Conservation (phyloP, 495 filamentous ascomycete species). For the Penicillium cosmopolitanum region DNA sequence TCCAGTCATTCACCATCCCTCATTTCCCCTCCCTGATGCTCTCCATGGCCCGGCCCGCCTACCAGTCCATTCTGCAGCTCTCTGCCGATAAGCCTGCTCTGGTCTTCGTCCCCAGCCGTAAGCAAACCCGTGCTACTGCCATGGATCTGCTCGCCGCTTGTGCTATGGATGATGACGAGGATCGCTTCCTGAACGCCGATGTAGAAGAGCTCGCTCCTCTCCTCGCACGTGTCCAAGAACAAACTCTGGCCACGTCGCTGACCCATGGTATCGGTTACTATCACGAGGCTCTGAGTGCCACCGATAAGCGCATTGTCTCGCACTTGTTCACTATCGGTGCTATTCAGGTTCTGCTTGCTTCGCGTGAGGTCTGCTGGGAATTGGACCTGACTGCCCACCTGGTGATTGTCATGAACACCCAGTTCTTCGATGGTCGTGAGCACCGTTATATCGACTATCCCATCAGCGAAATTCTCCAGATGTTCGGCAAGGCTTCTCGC, state of each 20-base stretch:
- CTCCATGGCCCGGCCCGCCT: slow-evolving; percentile 94
- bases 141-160: slow-evolving; percentile 84
- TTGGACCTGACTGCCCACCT: slow-evolving; percentile 84
- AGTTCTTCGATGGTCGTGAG: slow-evolving; percentile 95
- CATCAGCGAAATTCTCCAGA: slow-evolving; percentile 96
- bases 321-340: slow-evolving; percentile 90
- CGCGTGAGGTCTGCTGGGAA: slow-evolving; percentile 96
- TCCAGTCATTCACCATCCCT: slow-evolving; percentile 93
- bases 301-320: slow-evolving; percentile 90
- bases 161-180: slow-evolving; percentile 87
- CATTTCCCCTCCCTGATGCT: slow-evolving; percentile 98
- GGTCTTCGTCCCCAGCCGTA: slow-evolving; percentile 89
- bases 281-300: slow-evolving; percentile 86
- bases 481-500: slow-evolving; percentile 93
- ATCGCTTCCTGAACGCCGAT: slow-evolving; percentile 85
- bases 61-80: slow-evolving; percentile 80
- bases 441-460: slow-evolving; percentile 98
- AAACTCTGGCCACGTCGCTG: slow-evolving; percentile 85
- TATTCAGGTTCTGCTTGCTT: slow-evolving; percentile 91
- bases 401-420: slow-evolving; percentile 97
- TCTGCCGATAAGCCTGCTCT: slow-evolving; percentile 88
- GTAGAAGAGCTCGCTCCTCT: slow-evolving; percentile 80
- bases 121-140: slow-evolving; percentile 89
- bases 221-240: slow-evolving; percentile 79
- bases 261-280: slow-evolving; percentile 97